phyloP scores from a whole-genome alignment of 2,329 filamentous ascomycete genomes.

The Colletotrichum viniferum region DNA sequence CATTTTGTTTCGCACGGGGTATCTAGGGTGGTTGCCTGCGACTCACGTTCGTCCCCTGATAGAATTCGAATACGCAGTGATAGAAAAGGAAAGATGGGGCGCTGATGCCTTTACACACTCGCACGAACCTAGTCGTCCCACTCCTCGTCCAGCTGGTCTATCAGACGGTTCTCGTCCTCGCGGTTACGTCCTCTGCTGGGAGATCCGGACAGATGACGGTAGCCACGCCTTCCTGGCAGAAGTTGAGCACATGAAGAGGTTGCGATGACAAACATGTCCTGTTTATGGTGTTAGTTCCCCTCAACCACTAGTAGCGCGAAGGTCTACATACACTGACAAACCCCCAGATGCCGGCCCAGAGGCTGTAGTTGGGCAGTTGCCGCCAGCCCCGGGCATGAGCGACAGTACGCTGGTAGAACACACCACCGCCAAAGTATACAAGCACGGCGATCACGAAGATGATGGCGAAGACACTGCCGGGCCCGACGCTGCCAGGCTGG shows the following conservation, averaged over 20 bases:
- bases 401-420: conserved; percentile 94
- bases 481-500: conserved; percentile 72
- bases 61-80: background rate
- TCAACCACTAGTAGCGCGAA: conserved; percentile 17
- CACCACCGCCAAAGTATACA: conserved; percentile 89
- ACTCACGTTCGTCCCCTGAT: conserved; percentile 6
- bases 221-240: conserved; percentile 69
- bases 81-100: background rate
- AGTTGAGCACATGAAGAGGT: conserved; percentile 73
- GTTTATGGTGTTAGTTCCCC: conserved; percentile 18
- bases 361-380: conserved; percentile 90
- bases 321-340: conserved; percentile 74
- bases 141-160: conserved; percentile 95
- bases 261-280: conserved; percentile 71
- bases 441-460: conserved; percentile 79
- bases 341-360: conserved; percentile 87
- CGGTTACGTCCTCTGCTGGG: conserved; percentile 53
- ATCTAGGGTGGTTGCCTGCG: conserved; percentile 17
- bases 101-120: background rate
- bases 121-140: conserved; percentile 77
- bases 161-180: conserved; percentile 91
- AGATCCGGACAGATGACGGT: conserved; percentile 65
- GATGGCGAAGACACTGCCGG: conserved; percentile 84
- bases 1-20: conserved; percentile 13
- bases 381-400: conserved; percentile 94